Evolutionary conservation across 192 early-diverging fungal species (phyloP).

Genomic region (Podila epigama): DNA sequence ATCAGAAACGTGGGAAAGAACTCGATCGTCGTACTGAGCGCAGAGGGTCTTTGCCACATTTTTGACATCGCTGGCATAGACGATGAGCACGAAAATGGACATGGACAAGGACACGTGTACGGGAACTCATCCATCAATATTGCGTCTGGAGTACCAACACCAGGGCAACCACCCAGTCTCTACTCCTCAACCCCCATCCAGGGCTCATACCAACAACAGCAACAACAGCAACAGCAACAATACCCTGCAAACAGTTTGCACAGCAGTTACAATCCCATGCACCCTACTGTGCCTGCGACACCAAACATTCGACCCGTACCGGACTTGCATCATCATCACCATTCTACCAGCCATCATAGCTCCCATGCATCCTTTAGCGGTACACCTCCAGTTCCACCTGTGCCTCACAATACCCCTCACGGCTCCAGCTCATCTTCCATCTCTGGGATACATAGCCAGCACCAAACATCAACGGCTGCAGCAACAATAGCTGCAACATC

Average conservation of each 20-base stretch:
- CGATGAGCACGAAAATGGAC: slow-evolving; percentile 5
- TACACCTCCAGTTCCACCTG: slow-evolving; percentile 24
- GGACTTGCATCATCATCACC: slow-evolving; percentile 22
- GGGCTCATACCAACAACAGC: slow-evolving; percentile 13
- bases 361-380: slow-evolving; percentile 8
- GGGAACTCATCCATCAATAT: background rate
- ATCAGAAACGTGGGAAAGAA: slow-evolving; percentile 63
- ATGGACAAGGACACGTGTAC: background rate
- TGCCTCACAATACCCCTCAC: slow-evolving; percentile 30
- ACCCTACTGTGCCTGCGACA: slow-evolving; percentile 27
- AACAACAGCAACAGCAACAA: slow-evolving; percentile 5
- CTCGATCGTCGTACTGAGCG: slow-evolving; percentile 63
- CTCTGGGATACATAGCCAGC: slow-evolving; percentile 2
- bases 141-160: background rate
- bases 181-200: slow-evolving; percentile 26
- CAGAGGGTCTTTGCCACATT: slow-evolving; percentile 63
- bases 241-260: background rate
- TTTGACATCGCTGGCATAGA: slow-evolving; percentile 56
- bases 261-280: background rate
- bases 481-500: no score
- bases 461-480: slow-evolving; percentile 1
- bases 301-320: slow-evolving; percentile 38
- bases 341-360: slow-evolving; percentile 3
- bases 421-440: slow-evolving; percentile 27
- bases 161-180: slow-evolving; percentile 12